Evolutionary conservation across 192 early-diverging fungal species (phyloP), one percentile per base, ranked within the genome.

Genomic region (Backusella luteola): DNA sequence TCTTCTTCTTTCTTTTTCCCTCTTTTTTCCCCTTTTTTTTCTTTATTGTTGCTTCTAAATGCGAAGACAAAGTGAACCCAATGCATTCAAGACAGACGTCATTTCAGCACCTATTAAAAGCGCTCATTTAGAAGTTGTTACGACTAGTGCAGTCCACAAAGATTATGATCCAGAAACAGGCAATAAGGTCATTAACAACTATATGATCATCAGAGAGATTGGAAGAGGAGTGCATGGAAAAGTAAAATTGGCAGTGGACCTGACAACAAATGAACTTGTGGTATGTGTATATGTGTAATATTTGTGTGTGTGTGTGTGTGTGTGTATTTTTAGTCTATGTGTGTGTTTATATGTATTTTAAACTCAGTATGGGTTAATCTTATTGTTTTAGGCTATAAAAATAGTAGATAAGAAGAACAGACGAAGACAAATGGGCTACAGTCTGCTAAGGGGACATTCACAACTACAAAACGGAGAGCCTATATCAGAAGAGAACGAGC

Each of bases 191-290:
- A 93, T 99, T 78, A 99, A 99, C 84, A 88, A 97, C 70, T 99
- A 98, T 81, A 93, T 97, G 88, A 90, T 99, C 14, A 81, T 98
- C 11, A 86, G 84, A 69, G 96, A 98, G 81, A 85, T 99, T 15
- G 98, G 98, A 11, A 88, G 97, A 29, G 98, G 98, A 66, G 93
- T 93, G 1, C 96, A 98, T 78, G 98, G 98, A 52, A 98, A 98
- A 84, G 98, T 99, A 38, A 97, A 98, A 82, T 87, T 98, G 21
- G 93, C 90, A 34, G 87, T 89, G 26, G 94, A 96, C 82, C 87
- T 90, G 23, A 85, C 92, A 23, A 93, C 94, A 1, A 90, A 91
- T 49, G 90, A 95, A 69, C 86, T 89, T 26, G 93, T 92, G 84
- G 94, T 95, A 26, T 52, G 35, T 52, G 49, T 49, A 2, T 52